Base-by-base conservation (phyloP, 257 asterid species). In the Gentiana dahurica region DNA sequence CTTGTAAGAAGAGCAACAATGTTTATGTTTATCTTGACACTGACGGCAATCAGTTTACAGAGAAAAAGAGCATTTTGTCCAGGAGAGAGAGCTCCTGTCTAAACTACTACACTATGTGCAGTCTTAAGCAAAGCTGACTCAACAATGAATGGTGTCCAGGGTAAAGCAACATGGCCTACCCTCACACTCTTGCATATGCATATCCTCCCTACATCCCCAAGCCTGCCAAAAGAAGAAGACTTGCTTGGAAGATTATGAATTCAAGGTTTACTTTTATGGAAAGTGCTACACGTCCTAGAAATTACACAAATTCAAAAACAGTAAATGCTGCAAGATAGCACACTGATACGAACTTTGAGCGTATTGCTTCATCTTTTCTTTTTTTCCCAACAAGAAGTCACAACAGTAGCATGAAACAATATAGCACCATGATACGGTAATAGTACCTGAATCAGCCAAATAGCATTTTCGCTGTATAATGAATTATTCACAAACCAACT, bases 381-480 rank as follows among this genome's bases (percentile, higher is more conserved):
- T 38, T 43, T 11, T 49, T 60, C 32, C 51, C 5, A 41, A 39
- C 41, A 38, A 61, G 32, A 51, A 37, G 2, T 43, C 39, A 4
- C 6, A 51, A 2, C 39, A 12, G 45, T 48, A 36, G 50, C 45
- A 48, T 50, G n/a, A 39, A 32, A 48, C 6, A 8, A 38, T 57
- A 34, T 39, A 50, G 36, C 9, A 15, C 11, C 6, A 1, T 10
- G 51, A 44, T n/a, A 36, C 36, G 34, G 57, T 37, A 32, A 53
- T 6, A 46, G 36, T 54, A 86, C 97, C 97, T 89, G 97, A 79
- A 89, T 85, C 81, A 89, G 73, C 95, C 97, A 89, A 63, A 89
- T 83, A 67, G 92, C 97, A 76, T 81, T 89, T 61, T 76, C 84
- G 62, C 95, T 89, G 66, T 73, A 78, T 66, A 89, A 66, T 61